Base-by-base conservation (phyloP, 2,329 filamentous ascomycete species). In the Escovopsis sp. region DNA sequence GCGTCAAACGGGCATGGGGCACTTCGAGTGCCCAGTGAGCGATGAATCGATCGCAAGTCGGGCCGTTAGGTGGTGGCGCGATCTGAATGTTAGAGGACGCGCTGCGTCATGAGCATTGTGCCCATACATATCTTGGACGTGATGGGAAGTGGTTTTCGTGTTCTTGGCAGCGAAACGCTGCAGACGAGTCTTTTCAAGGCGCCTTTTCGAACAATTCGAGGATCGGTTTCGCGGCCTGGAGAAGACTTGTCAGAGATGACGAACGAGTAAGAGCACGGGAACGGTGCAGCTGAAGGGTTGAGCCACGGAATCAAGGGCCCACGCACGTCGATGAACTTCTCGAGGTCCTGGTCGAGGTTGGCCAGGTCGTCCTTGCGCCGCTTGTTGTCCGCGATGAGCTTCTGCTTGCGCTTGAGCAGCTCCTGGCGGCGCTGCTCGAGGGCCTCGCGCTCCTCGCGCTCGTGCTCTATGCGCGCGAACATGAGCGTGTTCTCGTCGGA, bases 291-390 rank as follows among this genome's bases (percentile, higher is more conserved):
- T n/a, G n/a, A n/a, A n/a, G n/a, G n/a, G n/a, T n/a, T 37, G 27
- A 15, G 15, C 10, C 9, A 10, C 4, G 33, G n/a, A 9, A 35
- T 34, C 7, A 15, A 4, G 24, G 13, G 6, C 24, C 15, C 27
- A 16, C 81, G 56, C 55, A 85, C 84, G 61, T 93, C 86, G 53
- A 94, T 89, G 56, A 94, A 94, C 54, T 84, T 88, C 64, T 96
- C 91, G 43, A 96, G 67, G 60, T 94, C 86, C 55, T 84, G 82
- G 53, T 98, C 91, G 46, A 98, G 66, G 54, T 83, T 94, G 15
- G 84, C 87, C 39, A 98, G 66, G 54, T 96, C 87, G 43, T 95
- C 88, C 59, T 94, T 94, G 50, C 89, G 76, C 63, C 86, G 86
- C 64, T 93, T 94, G 58, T 95, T 95, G 57, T 78, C 74, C 1